Conservation (phyloP, 139 green algal species). For the Auxenochlorella pyrenoidosa region DNA sequence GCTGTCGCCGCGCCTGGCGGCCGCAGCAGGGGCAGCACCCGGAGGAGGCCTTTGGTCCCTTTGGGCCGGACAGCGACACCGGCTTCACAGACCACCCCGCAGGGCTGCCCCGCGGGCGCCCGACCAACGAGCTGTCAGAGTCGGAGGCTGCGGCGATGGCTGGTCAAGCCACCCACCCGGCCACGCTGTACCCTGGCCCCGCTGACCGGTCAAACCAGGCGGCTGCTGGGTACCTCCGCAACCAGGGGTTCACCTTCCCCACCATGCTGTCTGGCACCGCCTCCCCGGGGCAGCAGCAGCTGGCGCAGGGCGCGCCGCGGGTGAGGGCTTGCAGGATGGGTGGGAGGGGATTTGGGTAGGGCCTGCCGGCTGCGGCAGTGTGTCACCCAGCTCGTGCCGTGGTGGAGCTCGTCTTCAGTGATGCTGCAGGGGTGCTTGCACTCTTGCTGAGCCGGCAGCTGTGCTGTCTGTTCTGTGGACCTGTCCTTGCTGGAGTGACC, state of each 20-base stretch:
- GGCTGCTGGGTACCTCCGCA: slow-evolving; percentile 11
- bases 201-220: slow-evolving; percentile 27
- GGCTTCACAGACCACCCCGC: background rate
- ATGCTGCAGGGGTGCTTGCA: background rate
- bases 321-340: background rate
- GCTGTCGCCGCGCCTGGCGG: background rate
- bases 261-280: slow-evolving; percentile 5
- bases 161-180: background rate
- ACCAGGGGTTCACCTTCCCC: slow-evolving; percentile 28
- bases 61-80: background rate
- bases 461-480: background rate
- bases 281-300: slow-evolving; percentile 22
- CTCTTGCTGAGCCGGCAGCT: background rate
- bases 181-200: slow-evolving; percentile 3
- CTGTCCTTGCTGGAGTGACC: too few species aligned
- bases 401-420: background rate
- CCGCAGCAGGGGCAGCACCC: background rate
- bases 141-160: background rate
- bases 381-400: too few species aligned
- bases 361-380: background rate
- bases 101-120: background rate
- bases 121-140: background rate
- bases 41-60: background rate
- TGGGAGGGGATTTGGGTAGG: too few species aligned
- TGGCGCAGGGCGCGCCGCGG: slow-evolving; percentile 7